Conservation (phyloP, 2,329 filamentous ascomycete genomes). For the Botryotinia convoluta region DNA sequence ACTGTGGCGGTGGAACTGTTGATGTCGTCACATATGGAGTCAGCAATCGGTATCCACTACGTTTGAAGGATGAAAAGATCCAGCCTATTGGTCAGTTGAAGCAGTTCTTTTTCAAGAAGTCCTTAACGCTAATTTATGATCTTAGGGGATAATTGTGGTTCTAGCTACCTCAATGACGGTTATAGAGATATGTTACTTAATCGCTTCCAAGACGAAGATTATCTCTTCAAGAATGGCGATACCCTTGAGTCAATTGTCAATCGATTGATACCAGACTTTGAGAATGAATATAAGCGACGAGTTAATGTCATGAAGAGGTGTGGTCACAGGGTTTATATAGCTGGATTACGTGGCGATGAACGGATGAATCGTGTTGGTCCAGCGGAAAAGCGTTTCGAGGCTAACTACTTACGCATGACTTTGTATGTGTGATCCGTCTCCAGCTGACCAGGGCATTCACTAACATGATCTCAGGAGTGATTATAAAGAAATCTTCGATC, state of each 20-base stretch:
- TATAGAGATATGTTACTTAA: slow-evolving; percentile 16
- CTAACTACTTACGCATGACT: slow-evolving; percentile 20
- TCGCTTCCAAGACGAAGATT: slow-evolving; percentile 20
- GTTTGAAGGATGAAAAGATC: slow-evolving; percentile 24
- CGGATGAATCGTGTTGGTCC: slow-evolving; percentile 11
- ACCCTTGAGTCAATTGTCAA: slow-evolving; percentile 20
- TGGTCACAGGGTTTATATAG: slow-evolving; percentile 20
- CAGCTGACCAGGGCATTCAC: not conserved
- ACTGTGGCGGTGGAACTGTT: slow-evolving; percentile 36
- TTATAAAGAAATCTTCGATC: slow-evolving; percentile 25
- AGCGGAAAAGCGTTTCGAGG: slow-evolving; percentile 23
- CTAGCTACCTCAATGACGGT: slow-evolving; percentile 21
- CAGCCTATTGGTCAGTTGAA: slow-evolving; percentile 3
- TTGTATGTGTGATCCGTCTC: slow-evolving; percentile 4
- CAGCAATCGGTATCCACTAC: slow-evolving; percentile 30
- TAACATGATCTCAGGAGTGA: slow-evolving; percentile 20
- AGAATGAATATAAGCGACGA: slow-evolving; percentile 20
- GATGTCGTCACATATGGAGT: slow-evolving; percentile 36
- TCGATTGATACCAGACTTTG: slow-evolving; percentile 19
- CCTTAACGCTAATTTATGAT: not conserved
- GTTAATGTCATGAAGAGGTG: not conserved
- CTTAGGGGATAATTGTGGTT: slow-evolving; percentile 21
- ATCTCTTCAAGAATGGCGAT: slow-evolving; percentile 18
- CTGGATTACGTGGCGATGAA: slow-evolving; percentile 21
- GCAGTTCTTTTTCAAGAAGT: not conserved